These are phyloP conservation scores for Plasmodium falciparum DNA, from an alignment of 169 alveolate species.

Conservation along the genomic window DNA sequence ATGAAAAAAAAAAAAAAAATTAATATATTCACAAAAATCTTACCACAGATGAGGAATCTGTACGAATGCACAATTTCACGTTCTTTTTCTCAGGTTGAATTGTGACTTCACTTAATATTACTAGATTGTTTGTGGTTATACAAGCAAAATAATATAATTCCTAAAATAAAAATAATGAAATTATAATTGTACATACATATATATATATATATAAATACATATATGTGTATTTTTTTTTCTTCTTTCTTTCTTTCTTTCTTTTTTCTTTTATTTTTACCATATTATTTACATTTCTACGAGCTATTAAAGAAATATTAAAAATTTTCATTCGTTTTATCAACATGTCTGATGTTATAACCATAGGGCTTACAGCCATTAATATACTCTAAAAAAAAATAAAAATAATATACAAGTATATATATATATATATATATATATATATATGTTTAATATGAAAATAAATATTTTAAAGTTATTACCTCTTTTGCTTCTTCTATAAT, in stretches of 20 bases:
- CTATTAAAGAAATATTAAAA: slow-evolving; percentile 55
- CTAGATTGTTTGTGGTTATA: slow-evolving; percentile 79
- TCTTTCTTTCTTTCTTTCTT: too few relatives aligned
- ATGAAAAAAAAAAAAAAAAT: too few relatives aligned
- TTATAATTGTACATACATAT: too few relatives aligned
- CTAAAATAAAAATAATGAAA: slow-evolving; percentile 36
- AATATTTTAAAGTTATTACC: slow-evolving; percentile 34
- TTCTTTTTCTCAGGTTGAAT: slow-evolving; percentile 64
- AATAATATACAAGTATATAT: background rate
- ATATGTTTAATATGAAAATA: background rate
- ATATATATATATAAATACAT: background rate
- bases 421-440: background rate
- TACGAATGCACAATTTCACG: slow-evolving; percentile 76
- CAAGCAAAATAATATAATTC: slow-evolving; percentile 79
- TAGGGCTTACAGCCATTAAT: slow-evolving; percentile 74
- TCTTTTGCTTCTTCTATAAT: slow-evolving; percentile 81
- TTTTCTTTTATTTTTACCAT: slow-evolving; percentile 1
- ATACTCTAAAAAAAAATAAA: slow-evolving; percentile 28
- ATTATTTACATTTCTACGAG: slow-evolving; percentile 43
- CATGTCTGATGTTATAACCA: slow-evolving; percentile 75
- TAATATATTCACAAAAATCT: background rate
- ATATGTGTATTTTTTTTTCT: background rate
- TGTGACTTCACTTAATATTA: slow-evolving; percentile 80
- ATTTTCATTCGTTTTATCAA: slow-evolving; percentile 74
- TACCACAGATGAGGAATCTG: slow-evolving; percentile 82